Evolutionary conservation across 352 stramenopile species (phyloP).

Genomic region (Phytophthora cactorum): DNA sequence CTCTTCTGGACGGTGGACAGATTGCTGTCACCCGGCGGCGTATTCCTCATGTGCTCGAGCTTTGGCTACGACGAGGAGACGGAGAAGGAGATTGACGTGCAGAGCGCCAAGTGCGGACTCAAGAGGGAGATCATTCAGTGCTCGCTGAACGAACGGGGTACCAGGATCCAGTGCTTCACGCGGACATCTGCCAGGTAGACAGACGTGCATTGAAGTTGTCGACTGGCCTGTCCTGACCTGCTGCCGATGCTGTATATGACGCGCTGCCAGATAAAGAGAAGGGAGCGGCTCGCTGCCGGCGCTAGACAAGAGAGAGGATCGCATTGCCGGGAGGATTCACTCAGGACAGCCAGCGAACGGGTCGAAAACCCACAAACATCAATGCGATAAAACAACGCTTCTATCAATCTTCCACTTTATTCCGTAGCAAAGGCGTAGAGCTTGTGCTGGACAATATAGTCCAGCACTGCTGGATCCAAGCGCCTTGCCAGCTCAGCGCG

Average conservation of each 20-base stretch:
- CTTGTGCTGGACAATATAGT: constrained; percentile 79
- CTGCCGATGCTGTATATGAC: constrained; percentile 38
- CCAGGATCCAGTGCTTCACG: constrained; percentile 67
- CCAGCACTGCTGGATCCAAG: constrained; percentile 64
- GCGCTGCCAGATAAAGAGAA: constrained; percentile 32
- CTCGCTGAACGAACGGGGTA: constrained; percentile 44
- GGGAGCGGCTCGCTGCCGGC: constrained; percentile 27
- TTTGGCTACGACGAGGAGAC: constrained; percentile 76
- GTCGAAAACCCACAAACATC: constrained; percentile 6
- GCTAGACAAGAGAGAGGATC: constrained; percentile 23
- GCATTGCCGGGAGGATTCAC: constrained; percentile 34
- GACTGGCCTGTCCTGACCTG: constrained; percentile 26
- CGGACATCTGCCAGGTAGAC: constrained; percentile 36
- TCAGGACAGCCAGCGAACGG: constrained; percentile 15
- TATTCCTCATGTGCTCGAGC: constrained; percentile 84
- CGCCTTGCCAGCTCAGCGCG: constrained; percentile 43
- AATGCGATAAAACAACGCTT: constrained; percentile 13
- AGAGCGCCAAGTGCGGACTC: constrained; percentile 57
- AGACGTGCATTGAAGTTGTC: constrained; percentile 4
- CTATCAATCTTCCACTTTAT: constrained; percentile 17
- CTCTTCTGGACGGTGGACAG: constrained; percentile 84
- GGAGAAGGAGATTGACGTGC: constrained; percentile 68
- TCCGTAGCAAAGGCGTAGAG: constrained; percentile 72
- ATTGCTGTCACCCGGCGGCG: constrained; percentile 38
- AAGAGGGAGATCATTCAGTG: constrained; percentile 56